Base-by-base conservation (phyloP, 2,329 filamentous ascomycete species). In the Chaetomiaceae sp. region DNA sequence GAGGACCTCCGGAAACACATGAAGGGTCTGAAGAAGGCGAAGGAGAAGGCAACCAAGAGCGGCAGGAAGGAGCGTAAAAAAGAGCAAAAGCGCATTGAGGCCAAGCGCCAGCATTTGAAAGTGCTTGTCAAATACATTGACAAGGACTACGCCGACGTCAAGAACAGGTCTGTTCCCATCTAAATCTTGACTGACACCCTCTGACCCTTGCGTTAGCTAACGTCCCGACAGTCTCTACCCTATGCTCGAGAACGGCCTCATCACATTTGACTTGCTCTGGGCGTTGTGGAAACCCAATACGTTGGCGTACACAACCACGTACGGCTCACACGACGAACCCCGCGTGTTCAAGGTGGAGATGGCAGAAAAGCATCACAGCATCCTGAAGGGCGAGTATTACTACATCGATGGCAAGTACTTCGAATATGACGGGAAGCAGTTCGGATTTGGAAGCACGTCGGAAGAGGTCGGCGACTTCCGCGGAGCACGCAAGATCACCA, bases 241-340 rank as follows among this genome's bases (percentile, higher is more conserved):
- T 0, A 82, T 96, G 71, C 75, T 95, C 2, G 81, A 90, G 58
- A 87, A 85, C 29, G 89, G 89, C 8, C 83, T 90, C 40, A 95
- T 95, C 66, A 95, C 89, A 0, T 96, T 91, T 61, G 89, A 96
- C 53, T 77, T 95, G 2, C 74, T 95, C 1, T 95, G 90, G 90
- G 89, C 90, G 0, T 72, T 96, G 3, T 95, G 87, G 79, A 95
- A 94, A 64, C 90, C 90, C 0, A 88, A 90, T 62, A 90, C 88
- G 0, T 80, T 95, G 18, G 86, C 83, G 1, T 92, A 86, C 66
- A 82, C 86, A 0, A 81, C 82, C 0, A 92, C 88, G 0, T 95
- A 95, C 58, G 87, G 87, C 3, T 84, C 82, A 32, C 72, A 77
- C 13, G 87, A 92, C 34, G 85, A 94, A 62, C 87, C 89, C 2